A percentile compares a stretch with the other conserved stretches of the same genome.
phyloP scores from a whole-genome alignment of 306 rosid species.

The Pterocarpus macrocarpus region DNA sequence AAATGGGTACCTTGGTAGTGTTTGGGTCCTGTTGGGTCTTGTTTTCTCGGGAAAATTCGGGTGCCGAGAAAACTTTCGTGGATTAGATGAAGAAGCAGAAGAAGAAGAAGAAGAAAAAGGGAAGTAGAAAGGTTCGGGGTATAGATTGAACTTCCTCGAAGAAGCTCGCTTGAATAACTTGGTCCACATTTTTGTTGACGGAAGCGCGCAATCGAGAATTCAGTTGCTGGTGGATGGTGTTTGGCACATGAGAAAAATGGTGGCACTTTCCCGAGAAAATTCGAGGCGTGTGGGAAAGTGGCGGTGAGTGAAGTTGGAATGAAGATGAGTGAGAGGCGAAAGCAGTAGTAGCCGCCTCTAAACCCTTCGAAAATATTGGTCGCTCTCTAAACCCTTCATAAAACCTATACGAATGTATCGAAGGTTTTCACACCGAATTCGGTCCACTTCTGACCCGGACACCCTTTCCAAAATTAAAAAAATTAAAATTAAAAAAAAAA shows the following conservation, averaged over 20 bases:
- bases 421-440: background rate
- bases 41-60: slow-evolving; percentile 46
- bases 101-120: background rate
- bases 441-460: background rate
- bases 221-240: slow-evolving; percentile 34
- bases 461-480: background rate
- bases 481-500: too few relatives aligned
- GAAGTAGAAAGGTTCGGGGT: slow-evolving; percentile 20
- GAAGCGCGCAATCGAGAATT: background rate
- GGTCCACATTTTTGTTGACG: slow-evolving; percentile 62
- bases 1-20: slow-evolving; percentile 9
- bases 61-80: slow-evolving; percentile 28
- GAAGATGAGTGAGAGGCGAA: background rate
- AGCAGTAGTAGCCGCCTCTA: slow-evolving; percentile 62
- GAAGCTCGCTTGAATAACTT: slow-evolving; percentile 63
- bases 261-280: slow-evolving; percentile 20
- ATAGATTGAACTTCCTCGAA: slow-evolving; percentile 47
- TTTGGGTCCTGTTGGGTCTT: slow-evolving; percentile 24
- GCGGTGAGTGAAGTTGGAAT: background rate
- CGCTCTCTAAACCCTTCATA: slow-evolving; percentile 27
- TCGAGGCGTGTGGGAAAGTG: background rate
- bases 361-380: slow-evolving; percentile 54
- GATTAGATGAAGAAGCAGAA: slow-evolving; percentile 17
- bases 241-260: slow-evolving; percentile 26
- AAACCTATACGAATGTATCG: slow-evolving; percentile 49